Evolutionary conservation across 805 yeast genomes (phyloP), one percentile per base, ranked within the genome.

Genomic region (Kazachstania kunashirensis): DNA sequence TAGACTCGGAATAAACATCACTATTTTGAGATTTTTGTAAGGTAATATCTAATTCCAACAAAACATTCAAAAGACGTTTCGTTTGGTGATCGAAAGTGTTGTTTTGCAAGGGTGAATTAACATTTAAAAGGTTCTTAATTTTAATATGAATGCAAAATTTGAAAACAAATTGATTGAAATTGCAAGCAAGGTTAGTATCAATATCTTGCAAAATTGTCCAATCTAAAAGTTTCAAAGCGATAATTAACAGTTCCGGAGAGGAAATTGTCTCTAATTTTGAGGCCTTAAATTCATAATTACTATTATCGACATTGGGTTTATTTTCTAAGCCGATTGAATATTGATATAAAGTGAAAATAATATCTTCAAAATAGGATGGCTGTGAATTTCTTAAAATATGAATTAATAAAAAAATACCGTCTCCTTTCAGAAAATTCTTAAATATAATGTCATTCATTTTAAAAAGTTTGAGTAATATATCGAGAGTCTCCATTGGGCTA

Each of bases 391-490:
- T 66, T 65, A 40, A 68, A 66, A 45, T 71, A 67, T 44, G 67
- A 55, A 34, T 79, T 42, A 33, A 62, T 57, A 38, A 3, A 70
- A 65, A 36, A 73, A 53, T 8, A 71, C 68, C 36, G 63, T 67
- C 19, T 72, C 54, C 70, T 7, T 65, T 67, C 23, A 68, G 62
- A 43, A 81, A 80, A 17, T 67, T 57, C 19, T 60, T 65, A 36
- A 70, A 70, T 3, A 67, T 65, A 23, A 65, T 63, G 2, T 66
- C 52, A 1, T 78, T 78, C 6, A 69, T 53, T 6, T 67, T 53
- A 12, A 82, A 56, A 4, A 77, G 53, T 38, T 67, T 67, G 5
- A 77, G 59, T 14, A 83, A 52, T 11, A 83, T 53, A n/a, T 57
- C 57, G n/a, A 67, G 39, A 0, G 61, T 52, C 7, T 49, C 43